Evolutionary conservation across 495 filamentous ascomycete species (phyloP), one percentile per base, ranked within the genome.

Genomic region (Aspergillus wentii): DNA sequence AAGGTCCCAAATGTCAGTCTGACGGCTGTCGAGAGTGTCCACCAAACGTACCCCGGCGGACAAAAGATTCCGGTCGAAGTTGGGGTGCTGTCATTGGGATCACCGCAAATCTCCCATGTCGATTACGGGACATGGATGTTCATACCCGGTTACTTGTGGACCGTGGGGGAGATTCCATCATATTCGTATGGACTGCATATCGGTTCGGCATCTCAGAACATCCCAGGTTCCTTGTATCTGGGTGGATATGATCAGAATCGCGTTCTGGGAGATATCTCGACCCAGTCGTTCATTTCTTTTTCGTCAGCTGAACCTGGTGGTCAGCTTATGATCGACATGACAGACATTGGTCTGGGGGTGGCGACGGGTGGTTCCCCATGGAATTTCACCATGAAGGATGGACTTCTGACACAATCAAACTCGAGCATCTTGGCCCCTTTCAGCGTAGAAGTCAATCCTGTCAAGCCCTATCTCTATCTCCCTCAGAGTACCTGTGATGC

Each of bases 401-500:
- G 6, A 6, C 6, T 5, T 25, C 22, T 25, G 22, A 5, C 11
- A 11, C 22, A 25, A 11, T 6, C 22, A 25, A 25, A 25, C 11
- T 5, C 6, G 5, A 25, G 6, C 22, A 25, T 11, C 22, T 25
- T 25, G 6, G 22, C 22, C 11, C 22, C 11, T 6, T 11, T 5
- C 22, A 5, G 5, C 22, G 11, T 25, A 11, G 22, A 25, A 25
- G 6, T 25, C 22, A 25, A 25, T 11, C 5, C 22, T 25, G 22
- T 11, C 11, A 5, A 25, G 22, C 74, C 75, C 3, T 76, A 76
- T 37, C 36, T 77, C 1, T 68, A 68, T 36, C 57, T 78, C 6
- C 74, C 75, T 3, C 40, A 59, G 23, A 55, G 58, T 19, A 73
- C 73, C 13, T 79, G 75, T 52, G 60, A 68, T 15, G 66, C 68